Base-by-base conservation (phyloP, 2,329 filamentous ascomycete genomes). In the Stenocarpella maydis region DNA sequence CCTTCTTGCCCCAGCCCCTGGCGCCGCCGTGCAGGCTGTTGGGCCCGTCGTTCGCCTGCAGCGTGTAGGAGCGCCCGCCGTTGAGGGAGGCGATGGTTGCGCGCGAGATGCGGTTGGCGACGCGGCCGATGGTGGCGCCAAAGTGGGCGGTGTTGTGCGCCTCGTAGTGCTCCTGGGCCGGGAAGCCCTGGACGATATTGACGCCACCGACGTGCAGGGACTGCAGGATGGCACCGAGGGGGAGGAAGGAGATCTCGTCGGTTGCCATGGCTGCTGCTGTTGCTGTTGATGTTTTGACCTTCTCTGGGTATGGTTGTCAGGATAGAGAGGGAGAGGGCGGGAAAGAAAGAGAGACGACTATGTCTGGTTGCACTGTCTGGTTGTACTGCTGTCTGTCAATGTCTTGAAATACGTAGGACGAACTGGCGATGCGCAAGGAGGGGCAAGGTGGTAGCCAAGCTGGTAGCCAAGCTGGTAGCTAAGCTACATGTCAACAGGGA, bases 161-260 rank as follows among this genome's bases (percentile, higher is more conserved):
- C 73, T 87, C 87, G 82, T 98, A 98, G 71, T 91, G 88, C 53
- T 92, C 88, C 65, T 92, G 87, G 17, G 86, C 90, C 21, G 92
- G 88, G 82, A 98, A 98, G 65, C 91, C 90, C 74, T 96, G 92
- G 26, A 98, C 95, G 73, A 99, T 96, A 83, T 98, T 96, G 78
- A 88, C 83, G 72, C 89, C 91, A 70, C 87, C 91, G 74, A 98
- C 87, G 58, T 85, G 87, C 83, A 98, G 91, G 76, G 92, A 88
- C 79, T 98, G 90, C 78, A 96, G 91, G 78, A 93, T 92, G 75
- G 91, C 92, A 72, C 92, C 92, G 63, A 93, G 85, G 28, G 92
- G 90, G 71, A 95, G 84, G 81, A 95, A 93, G 52, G 85, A 84
- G 76, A 91, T 87, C 52, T 86, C 78, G 45, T 85, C 81, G 49